These are phyloP conservation scores for Penicillium sp. DNA, from an alignment of 2,329 filamentous ascomycete genomes.

Conservation along the genomic window DNA sequence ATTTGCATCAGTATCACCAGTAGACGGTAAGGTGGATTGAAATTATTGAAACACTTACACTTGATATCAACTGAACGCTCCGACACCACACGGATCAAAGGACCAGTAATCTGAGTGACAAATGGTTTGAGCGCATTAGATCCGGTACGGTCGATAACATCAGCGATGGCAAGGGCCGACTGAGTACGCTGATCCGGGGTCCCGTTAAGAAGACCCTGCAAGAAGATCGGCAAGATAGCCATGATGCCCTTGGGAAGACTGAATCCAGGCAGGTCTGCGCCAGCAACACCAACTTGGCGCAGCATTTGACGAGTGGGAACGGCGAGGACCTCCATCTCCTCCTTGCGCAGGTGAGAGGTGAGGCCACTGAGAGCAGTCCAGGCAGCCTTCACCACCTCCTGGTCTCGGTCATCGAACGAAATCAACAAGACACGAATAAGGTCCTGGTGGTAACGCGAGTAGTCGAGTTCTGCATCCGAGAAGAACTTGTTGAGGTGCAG, in stretches of 20 bases:
- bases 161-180: constrained; percentile 88
- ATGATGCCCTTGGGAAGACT: constrained; percentile 93
- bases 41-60: constrained; percentile 38
- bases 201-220: constrained; percentile 97
- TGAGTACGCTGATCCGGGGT: constrained; percentile 88
- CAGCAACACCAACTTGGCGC: constrained; percentile 83
- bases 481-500: constrained; percentile 87
- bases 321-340: constrained; percentile 95
- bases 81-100: constrained; percentile 94
- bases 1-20: not conserved
- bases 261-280: constrained; percentile 84
- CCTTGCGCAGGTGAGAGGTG: constrained; percentile 87
- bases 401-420: constrained; percentile 85
- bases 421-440: constrained; percentile 88
- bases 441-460: constrained; percentile 93
- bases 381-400: constrained; percentile 80
- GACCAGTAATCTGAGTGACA: constrained; percentile 96
- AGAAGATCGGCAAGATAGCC: constrained; percentile 91
- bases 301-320: constrained; percentile 82
- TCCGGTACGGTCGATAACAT: constrained; percentile 91
- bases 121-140: constrained; percentile 87
- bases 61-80: constrained; percentile 96
- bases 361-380: constrained; percentile 86
- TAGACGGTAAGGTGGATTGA: not conserved
- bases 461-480: constrained; percentile 75